Percentiles rank a stretch among this genome's conserved stretches.
Conservation (phyloP, 116 monocot species). For the Trichopus zeylanicus region DNA sequence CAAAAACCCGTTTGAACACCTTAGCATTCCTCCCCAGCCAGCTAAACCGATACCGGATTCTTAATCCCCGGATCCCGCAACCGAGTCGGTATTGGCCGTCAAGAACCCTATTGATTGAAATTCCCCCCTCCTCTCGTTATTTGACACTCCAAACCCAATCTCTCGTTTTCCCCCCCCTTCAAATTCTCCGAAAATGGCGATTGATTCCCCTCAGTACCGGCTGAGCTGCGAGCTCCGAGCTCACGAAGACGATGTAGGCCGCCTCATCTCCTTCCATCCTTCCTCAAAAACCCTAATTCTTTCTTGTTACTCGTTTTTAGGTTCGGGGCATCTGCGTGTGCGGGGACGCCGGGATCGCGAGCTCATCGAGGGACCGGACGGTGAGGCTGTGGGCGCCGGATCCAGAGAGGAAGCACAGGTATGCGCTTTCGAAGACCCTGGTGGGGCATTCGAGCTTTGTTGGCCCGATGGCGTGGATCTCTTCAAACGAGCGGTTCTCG, state of each 20-base stretch:
- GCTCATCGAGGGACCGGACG: slow-evolving; percentile 80
- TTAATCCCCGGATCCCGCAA: too few relatives aligned
- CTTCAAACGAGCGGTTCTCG: slow-evolving; percentile 47
- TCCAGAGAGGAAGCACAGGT: slow-evolving; percentile 29
- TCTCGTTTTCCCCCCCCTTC: too few relatives aligned
- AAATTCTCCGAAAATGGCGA: slow-evolving; percentile 32
- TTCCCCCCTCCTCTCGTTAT: too few relatives aligned
- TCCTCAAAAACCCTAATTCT: neutral
- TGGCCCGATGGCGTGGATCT: slow-evolving; percentile 81
- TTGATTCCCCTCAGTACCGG: too few relatives aligned
- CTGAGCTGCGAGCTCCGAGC: slow-evolving; percentile 53
- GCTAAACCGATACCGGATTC: too few relatives aligned
- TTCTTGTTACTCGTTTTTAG: neutral
- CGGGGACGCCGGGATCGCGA: slow-evolving; percentile 60
- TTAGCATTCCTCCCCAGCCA: too few relatives aligned
- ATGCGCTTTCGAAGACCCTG: slow-evolving; percentile 49
- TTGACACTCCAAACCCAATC: too few relatives aligned
- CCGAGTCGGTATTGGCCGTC: too few relatives aligned
- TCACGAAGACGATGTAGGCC: slow-evolving; percentile 68
- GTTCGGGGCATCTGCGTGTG: slow-evolving; percentile 83
- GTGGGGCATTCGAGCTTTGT: slow-evolving; percentile 85
- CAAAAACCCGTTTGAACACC: too few relatives aligned
- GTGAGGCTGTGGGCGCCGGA: slow-evolving; percentile 72
- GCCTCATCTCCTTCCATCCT: neutral
- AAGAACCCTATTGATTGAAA: too few relatives aligned